Base-by-base conservation (phyloP, 495 filamentous ascomycete genomes). In the Aspergillus bertholletiae region DNA sequence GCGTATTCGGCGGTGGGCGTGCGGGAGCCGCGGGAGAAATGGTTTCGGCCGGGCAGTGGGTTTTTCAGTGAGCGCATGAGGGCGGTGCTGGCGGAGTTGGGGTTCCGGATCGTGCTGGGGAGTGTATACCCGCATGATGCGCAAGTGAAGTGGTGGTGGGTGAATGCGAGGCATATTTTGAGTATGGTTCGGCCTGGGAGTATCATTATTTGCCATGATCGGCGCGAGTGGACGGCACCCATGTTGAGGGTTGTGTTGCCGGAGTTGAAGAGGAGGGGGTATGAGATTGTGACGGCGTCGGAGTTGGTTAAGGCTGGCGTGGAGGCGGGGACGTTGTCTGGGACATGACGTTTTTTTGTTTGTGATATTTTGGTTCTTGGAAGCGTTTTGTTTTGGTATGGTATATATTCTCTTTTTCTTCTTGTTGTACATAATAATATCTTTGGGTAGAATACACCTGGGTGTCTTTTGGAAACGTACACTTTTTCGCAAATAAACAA, bases 71-170 rank as follows among this genome's bases (percentile, higher is more conserved):
- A 75, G 11, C 68, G 82, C 7, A 88, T 94, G 82, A 72, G 85
- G 9, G 68, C 67, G 18, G 61, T 84, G 8, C 67, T 88, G 12
- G 56, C 62, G 18, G 66, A 59, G 44, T 49, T 90, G 41, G 84
- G 84, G 0, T 90, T 88, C 64, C 63, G 75, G 39, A 60, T 92
- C 3, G 87, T 92, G 15, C 71, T 96, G 28, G 90, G 90, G 13
- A 86, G 83, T 65, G 86, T 94, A 27, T 95, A 92, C 67, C 90
- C 90, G 13, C 89, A 95, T 70, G 90, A 96, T 70, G 81, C 90
- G 44, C 88, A 92, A 74, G 82, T 96, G 30, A 69, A 70, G 20
- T 85, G 76, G 61, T 71, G 78, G 64, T 75, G 75, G 57, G 49
- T 92, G 50, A 96, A 96, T 74, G 84, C 87, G n/a, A 75, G 73